Percentiles rank a stretch among this genome's conserved stretches.
phyloP scores from a whole-genome alignment of 2,329 filamentous ascomycete species.

The Elsinoe fawcettii region DNA sequence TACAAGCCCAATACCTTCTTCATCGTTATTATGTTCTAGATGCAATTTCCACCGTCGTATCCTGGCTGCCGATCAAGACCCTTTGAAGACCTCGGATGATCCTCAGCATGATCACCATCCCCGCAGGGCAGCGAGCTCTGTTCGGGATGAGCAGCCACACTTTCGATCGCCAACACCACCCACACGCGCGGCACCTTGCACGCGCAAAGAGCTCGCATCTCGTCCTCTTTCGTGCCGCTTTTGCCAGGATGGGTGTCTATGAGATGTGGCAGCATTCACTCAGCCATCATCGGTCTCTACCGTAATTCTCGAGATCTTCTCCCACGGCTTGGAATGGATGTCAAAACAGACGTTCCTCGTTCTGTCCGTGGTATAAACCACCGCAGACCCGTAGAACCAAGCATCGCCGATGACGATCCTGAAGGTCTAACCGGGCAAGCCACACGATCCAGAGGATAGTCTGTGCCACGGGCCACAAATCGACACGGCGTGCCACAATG shows the following conservation, averaged over 20 bases:
- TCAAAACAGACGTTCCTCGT: neutral
- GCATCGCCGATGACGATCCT: conserved; percentile 7
- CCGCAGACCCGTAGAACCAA: neutral
- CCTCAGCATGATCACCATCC: conserved; percentile 7
- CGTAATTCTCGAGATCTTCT: neutral
- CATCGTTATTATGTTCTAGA: neutral
- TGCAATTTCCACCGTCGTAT: neutral
- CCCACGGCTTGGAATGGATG: neutral
- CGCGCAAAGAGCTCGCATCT: conserved; percentile 8
- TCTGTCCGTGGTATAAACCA: neutral
- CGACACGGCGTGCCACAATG: conserved; percentile 3
- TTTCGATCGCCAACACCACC: neutral
- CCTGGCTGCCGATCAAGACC: conserved; percentile 9
- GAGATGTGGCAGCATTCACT: neutral
- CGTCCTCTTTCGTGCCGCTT: neutral
- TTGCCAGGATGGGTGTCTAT: neutral
- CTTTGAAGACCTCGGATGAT: neutral
- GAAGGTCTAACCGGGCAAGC: conserved; percentile 7
- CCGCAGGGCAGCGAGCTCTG: neutral
- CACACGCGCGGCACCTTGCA: neutral
- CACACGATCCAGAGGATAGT: conserved; percentile 5
- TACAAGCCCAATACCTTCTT: neutral
- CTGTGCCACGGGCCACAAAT: conserved; percentile 11
- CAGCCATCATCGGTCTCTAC: no score
- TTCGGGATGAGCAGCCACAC: conserved; percentile 4